Evolutionary conservation across 345 rosid genomes (phyloP).

Genomic region (Hevea brasiliensis): DNA sequence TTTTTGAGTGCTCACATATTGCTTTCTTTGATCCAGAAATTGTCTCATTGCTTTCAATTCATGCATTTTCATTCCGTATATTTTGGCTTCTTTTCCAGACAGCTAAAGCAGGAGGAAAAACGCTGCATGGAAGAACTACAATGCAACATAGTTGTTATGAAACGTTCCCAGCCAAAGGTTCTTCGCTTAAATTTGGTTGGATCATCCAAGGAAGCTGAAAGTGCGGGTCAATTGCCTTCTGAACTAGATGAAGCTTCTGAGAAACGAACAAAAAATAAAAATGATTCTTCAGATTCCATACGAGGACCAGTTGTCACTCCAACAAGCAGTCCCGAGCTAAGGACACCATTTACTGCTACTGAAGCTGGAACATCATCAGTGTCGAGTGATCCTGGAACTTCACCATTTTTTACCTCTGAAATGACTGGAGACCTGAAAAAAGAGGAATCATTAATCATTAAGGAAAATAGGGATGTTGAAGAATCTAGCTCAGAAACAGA

Average conservation of each 20-base stretch:
- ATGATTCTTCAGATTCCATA: slow-evolving; percentile 47
- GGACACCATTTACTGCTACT: slow-evolving; percentile 92
- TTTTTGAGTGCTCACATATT: background rate
- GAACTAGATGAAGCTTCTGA: slow-evolving; percentile 51
- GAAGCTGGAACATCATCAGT: slow-evolving; percentile 96
- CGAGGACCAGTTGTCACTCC: slow-evolving; percentile 84
- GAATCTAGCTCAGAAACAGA: slow-evolving; percentile 88
- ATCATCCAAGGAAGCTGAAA: slow-evolving; percentile 53
- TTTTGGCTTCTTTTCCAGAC: slow-evolving; percentile 46
- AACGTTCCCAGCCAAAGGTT: slow-evolving; percentile 87
- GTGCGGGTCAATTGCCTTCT: slow-evolving; percentile 37
- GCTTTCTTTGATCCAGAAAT: background rate
- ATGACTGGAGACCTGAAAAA: slow-evolving; percentile 65
- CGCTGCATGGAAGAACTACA: slow-evolving; percentile 92
- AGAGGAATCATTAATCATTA: slow-evolving; percentile 50
- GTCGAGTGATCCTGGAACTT: slow-evolving; percentile 94
- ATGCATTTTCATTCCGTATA: background rate
- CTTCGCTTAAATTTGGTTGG: slow-evolving; percentile 93
- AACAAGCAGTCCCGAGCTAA: slow-evolving; percentile 89
- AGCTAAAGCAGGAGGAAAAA: slow-evolving; percentile 83
- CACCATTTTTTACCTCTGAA: slow-evolving; percentile 70
- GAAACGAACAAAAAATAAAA: slow-evolving; percentile 41
- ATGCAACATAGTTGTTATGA: slow-evolving; percentile 95
- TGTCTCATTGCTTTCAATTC: slow-evolving; percentile 3
- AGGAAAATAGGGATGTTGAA: slow-evolving; percentile 53